Evolutionary conservation across 306 rosid genomes (phyloP), one percentile per base, ranked within the genome.

Genomic region (Ormosia semicastrata): DNA sequence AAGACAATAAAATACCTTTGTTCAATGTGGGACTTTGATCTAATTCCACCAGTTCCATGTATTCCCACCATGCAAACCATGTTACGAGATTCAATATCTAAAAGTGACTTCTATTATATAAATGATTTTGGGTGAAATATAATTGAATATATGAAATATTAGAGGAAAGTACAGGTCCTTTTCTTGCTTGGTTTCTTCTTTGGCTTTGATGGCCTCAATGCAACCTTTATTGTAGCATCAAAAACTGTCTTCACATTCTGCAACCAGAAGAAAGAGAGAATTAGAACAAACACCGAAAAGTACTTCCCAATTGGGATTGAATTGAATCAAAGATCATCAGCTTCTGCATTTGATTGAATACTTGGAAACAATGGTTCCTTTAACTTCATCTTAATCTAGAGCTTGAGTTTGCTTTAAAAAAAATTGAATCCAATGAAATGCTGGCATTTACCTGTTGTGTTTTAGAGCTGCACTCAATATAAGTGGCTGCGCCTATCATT

Each of bases 381-480:
- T 43, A 15, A 29, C 39, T 58, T 15, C 37, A 46, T 12, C 56
- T 13, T 24, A 52, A 66, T 24, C 13, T 41, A 57, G 40, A 79
- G 36, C 39, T 41, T 56, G 60, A 12, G 1, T 10, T 65, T 56
- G 54, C 80, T 15, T 62, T 1, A 57, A 6, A 40, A 24, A 36
- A 30, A 43, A 13, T 64, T 53, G 7, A 83, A 24, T 59, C 17
- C 60, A 70, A 49, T 47, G 39, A 67, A 59, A 36, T 73, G 53
- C 10, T 63, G 52, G 4, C 13, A 30, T 69, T 82, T 76, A 91
- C 98, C 93, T 91, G 97, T 66, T 94, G 98, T 64, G 97, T 92
- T 87, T 94, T 94, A 40, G 98, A 92, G 89, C 98, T 94, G 86
- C 98, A 94, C 71, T 94, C 98, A 68, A 91, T 84, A 66, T 92